Evolutionary conservation across 495 filamentous ascomycete genomes (phyloP), one percentile per base, ranked within the genome.

Genomic region (Polyplosphaeria fusca): DNA sequence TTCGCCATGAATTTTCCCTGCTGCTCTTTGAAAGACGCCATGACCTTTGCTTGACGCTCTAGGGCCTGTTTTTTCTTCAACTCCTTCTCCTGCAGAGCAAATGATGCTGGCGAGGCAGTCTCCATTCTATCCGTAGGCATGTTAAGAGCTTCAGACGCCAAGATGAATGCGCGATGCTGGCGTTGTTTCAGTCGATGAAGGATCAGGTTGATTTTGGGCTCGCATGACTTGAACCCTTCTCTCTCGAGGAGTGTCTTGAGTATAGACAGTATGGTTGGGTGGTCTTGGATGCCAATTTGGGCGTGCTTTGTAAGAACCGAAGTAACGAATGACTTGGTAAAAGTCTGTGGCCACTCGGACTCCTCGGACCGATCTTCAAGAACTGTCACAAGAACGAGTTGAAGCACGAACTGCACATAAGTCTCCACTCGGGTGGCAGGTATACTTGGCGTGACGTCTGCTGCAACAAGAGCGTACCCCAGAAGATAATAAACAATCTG

Each of bases 21-120:
- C 64, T 99, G 90, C 65, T 95, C 84, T 68, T 95, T 93, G 75
- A 97, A 95, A 68, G 95, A 88, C 1, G 91, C 92, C 91, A 97
- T 95, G 18, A 97, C 88, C 60, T 80, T 84, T 7, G 91, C 91
- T 72, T 97, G 90, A 43, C 93, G 79, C 55, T 92, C 90, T 28
- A 89, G 70, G 0, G 94, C 93, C 25, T 91, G 85, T 63, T 85
- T 82, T 76, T 96, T 97, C 77, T 90, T 97, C 43, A 79, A 71
- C 68, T 94, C 89, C 44, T 83, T 84, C 58, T 91, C 86, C 58
- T 84, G 82, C 11, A 87, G 82, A 1, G 73, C 77, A 5, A 71
- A 47, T 9, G 77, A 77, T 9, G 77, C 77, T 14, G 84, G 81
- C 0, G 81, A 83, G 35, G 74, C 77, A 14, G 79, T 82, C 25